Evolutionary conservation across 805 yeast genomes (phyloP), one percentile per base, ranked within the genome.

Genomic region (Hanseniaspora taiwanica): DNA sequence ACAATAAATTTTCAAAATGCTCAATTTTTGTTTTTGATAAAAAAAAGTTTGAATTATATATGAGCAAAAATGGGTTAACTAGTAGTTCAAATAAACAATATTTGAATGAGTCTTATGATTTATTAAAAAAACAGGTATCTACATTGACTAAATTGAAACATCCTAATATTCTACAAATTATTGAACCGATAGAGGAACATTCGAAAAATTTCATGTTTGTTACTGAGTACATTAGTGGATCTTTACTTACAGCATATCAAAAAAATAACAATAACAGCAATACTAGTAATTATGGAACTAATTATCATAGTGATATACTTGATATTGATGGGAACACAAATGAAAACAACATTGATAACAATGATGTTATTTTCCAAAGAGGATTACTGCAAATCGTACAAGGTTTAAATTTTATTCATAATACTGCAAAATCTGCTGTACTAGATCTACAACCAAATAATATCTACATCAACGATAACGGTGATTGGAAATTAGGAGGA

Each of bases 401-500:
- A 43, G 95, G 85, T 0, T 58, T 91, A 35, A 79, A 80, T 47
- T 91, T 91, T 52, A 68, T 91, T 35, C 96, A 91, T 55, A 73
- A 74, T 40, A 72, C 74, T 44, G 81, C 93, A 17, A 70, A 77
- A 21, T 71, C 76, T 21, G 79, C 82, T 6, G 95, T 89, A 60
- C 56, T 82, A 47, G 82, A 85, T 47, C 48, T 91, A 25, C 77
- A 77, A 46, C 98, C 98, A 1, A 63, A 71, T 7, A 73, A 94
- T 0, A 67, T 91, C 1, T 72, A 81, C 42, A 71, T 89, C 16
- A 87, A 81, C 48, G 80, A 76, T 31, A 81, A 77, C 48, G 87
- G 93, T 4, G 97, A 91, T 60, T 91, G 98, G 97, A 91, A 89
- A 56, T 56, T 91, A 2, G 71, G 81, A 6, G 96, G 96, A 0